These are phyloP conservation scores for Coniochaeta hoffmannii DNA, from an alignment of 2,329 filamentous ascomycete species.

Conservation along the genomic window DNA sequence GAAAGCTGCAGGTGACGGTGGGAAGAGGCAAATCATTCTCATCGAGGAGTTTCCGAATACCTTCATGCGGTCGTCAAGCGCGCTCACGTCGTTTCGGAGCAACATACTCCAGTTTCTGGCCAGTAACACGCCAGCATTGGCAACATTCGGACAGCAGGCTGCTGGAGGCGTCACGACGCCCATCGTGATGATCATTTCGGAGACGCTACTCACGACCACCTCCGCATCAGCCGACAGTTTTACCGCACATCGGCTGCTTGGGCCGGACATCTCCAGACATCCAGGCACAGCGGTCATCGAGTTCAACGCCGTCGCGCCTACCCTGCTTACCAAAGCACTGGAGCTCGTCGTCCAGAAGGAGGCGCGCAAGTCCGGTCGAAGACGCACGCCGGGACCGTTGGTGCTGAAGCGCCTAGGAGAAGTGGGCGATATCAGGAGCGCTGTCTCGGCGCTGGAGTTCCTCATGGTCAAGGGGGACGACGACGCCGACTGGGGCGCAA, in stretches of 20 bases:
- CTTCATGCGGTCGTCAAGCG: slow-evolving; percentile 56
- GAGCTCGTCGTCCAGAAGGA: slow-evolving; percentile 80
- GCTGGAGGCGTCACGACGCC: slow-evolving; percentile 51
- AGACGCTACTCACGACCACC: slow-evolving; percentile 78
- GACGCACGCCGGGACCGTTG: slow-evolving; percentile 66
- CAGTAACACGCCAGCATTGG: slow-evolving; percentile 51
- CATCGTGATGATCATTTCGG: slow-evolving; percentile 83
- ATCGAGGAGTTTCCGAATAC: slow-evolving; percentile 80
- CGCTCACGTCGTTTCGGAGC: slow-evolving; percentile 64
- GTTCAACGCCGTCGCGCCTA: slow-evolving; percentile 87
- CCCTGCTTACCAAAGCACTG: slow-evolving; percentile 76
- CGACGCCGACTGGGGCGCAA: slow-evolving; percentile 68
- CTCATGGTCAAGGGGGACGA: slow-evolving; percentile 76
- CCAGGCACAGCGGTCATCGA: slow-evolving; percentile 74
- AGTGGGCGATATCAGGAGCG: slow-evolving; percentile 85
- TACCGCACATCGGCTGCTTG: slow-evolving; percentile 83
- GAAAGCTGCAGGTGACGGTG: not conserved
- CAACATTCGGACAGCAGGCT: slow-evolving; percentile 35
- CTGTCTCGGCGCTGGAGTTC: slow-evolving; percentile 88
- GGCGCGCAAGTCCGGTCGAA: slow-evolving; percentile 67
- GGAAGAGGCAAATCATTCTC: slow-evolving; percentile 53
- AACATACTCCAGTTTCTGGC: slow-evolving; percentile 70
- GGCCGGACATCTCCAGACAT: slow-evolving; percentile 77
- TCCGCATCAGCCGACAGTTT: slow-evolving; percentile 84
- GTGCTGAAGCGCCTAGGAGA: slow-evolving; percentile 77